phyloP scores from a whole-genome alignment of 192 early-diverging fungal genomes.

The Mortierella alpina region DNA sequence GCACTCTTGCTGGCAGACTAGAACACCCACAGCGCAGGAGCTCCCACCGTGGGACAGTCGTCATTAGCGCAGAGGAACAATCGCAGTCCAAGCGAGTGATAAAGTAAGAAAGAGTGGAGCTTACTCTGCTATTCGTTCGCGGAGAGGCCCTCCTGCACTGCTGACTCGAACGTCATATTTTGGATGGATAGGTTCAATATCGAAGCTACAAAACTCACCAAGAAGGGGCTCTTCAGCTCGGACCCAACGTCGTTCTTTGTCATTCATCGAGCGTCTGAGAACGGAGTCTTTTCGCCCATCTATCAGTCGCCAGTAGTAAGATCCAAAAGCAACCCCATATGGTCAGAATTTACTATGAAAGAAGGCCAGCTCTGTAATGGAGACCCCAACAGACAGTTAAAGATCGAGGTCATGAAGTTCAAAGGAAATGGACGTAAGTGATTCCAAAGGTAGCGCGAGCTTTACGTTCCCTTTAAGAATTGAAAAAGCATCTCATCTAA shows the following conservation, averaged over 20 bases:
- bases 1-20: constrained; percentile 40
- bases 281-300: constrained; percentile 54
- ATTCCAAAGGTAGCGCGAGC: neutral
- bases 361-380: constrained; percentile 52
- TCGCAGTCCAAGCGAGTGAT: constrained; percentile 52
- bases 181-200: constrained; percentile 34
- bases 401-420: constrained; percentile 50
- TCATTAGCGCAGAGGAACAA: constrained; percentile 61
- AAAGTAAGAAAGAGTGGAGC: constrained; percentile 9
- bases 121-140: too few relatives aligned
- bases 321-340: constrained; percentile 38
- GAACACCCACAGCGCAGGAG: constrained; percentile 43
- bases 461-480: neutral
- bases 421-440: constrained; percentile 50
- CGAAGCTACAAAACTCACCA: constrained; percentile 42
- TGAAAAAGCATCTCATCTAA: neutral
- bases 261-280: constrained; percentile 55
- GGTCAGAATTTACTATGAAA: constrained; percentile 47
- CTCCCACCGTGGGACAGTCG: constrained; percentile 55
- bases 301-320: constrained; percentile 33
- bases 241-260: constrained; percentile 50
- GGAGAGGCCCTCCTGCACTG: too few relatives aligned
- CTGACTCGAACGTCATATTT: neutral
- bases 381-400: constrained; percentile 42
- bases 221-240: constrained; percentile 42